Base-by-base conservation (phyloP, 1,284 basidiomycete species). In the Trichosporon ovoides region DNA sequence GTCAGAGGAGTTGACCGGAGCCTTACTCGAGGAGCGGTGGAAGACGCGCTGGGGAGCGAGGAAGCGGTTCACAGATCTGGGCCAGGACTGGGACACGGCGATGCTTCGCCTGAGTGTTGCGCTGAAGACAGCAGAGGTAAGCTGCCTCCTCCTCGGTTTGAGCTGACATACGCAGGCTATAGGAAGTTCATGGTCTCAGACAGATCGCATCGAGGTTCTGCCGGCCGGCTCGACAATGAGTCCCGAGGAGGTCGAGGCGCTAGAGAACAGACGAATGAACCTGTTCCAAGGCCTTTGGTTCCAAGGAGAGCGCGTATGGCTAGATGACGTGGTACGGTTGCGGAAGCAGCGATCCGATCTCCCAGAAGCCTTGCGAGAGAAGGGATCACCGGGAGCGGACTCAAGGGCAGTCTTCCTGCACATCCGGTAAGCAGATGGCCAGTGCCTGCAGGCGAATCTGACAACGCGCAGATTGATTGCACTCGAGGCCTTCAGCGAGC, bases 241-340 rank as follows among this genome's bases (percentile, higher is more conserved):
- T 5, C 56, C 50, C 6, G 67, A 69, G 12, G 73, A 74, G 28
- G 38, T 65, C 31, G 48, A 59, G 18, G 63, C 57, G 3, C 64
- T 72, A 2, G 34, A 60, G 52, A 49, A 57, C 37, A 64, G 66
- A 31, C 54, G 60, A 31, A 72, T 68, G 62, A 66, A 65, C 0
- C 54, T 71, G 19, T 73, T 66, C 52, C 88, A 92, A 72, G 90
- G 90, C 0, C 69, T 92, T 13, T 93, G 88, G 88, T 89, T 87
- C 85, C 91, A 90, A 9, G 83, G 86, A 0, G 91, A 93, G 71
- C 83, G 88, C n/a, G 87, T 93, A 55, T 93, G 90, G 90, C 78
- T 82, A 7, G 87, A 88, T 59, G 90, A 93, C 63, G 81, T 92
- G 55, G 84, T 92, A 22, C 83, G 89, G n/a, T 78, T 93, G 51